Evolutionary conservation across 768 basidiomycete genomes (phyloP).

Genomic region (Goffeauzyma gilvescens): DNA sequence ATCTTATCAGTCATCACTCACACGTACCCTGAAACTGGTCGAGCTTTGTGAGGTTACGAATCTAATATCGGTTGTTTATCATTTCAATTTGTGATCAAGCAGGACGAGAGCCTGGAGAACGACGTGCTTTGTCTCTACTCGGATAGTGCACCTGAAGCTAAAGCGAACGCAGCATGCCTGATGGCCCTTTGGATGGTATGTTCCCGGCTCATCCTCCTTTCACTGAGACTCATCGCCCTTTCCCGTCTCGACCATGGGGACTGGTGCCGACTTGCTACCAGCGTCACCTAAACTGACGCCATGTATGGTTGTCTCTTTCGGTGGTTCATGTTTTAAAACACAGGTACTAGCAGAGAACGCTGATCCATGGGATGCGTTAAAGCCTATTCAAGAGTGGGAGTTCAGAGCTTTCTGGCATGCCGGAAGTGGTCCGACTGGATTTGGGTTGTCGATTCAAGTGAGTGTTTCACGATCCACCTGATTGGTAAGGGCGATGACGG

Average conservation of each 20-base stretch:
- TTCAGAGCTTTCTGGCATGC: slow-evolving; percentile 74
- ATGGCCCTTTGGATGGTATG: slow-evolving; percentile 82
- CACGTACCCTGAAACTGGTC: not conserved
- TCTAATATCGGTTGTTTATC: not conserved
- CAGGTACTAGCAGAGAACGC: slow-evolving; percentile 3
- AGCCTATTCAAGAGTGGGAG: slow-evolving; percentile 76
- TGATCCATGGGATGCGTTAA: slow-evolving; percentile 76
- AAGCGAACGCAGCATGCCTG: slow-evolving; percentile 85
- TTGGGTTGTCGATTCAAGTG: slow-evolving; percentile 81
- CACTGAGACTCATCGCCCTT: not conserved
- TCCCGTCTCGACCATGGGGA: slow-evolving; percentile 48
- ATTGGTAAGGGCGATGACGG: slow-evolving; percentile 37
- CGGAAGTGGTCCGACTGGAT: slow-evolving; percentile 76
- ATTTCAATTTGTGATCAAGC: not conserved
- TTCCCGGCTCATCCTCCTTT: slow-evolving; percentile 9
- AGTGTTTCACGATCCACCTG: slow-evolving; percentile 77
- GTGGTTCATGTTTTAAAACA: no score
- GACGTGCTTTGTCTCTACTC: slow-evolving; percentile 46
- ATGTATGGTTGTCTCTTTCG: no score
- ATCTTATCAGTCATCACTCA: not conserved
- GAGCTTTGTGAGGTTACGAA: not conserved
- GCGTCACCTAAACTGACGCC: no score
- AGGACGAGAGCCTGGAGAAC: slow-evolving; percentile 3
- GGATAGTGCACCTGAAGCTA: slow-evolving; percentile 61
- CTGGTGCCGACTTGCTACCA: no score